These are phyloP conservation scores for Auricularia auricula-judae DNA, from an alignment of 768 basidiomycete genomes.

Conservation along the genomic window DNA sequence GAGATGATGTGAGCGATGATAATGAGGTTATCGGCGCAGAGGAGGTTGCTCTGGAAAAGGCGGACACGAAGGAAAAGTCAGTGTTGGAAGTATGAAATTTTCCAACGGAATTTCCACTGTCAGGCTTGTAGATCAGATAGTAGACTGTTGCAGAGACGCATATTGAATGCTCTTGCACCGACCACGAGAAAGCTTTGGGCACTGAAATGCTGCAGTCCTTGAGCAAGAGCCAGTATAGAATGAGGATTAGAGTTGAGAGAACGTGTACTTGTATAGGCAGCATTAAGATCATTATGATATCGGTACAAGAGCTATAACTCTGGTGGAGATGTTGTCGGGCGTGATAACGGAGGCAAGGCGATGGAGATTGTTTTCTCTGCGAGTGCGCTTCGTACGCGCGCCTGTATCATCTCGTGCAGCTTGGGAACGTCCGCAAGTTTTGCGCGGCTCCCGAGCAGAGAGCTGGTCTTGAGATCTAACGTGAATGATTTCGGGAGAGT, in stretches of 20 bases:
- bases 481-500: constrained; percentile 79
- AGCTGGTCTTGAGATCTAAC: constrained; percentile 78
- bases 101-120: no score
- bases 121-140: no score
- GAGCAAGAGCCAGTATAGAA: no score
- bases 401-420: constrained; percentile 85
- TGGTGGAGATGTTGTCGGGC: not conserved
- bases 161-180: no score
- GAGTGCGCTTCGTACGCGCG: constrained; percentile 63
- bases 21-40: not conserved
- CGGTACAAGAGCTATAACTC: no score
- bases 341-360: not conserved
- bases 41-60: not conserved
- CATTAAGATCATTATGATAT: no score
- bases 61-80: not conserved
- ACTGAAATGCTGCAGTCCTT: no score
- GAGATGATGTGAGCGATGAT: not conserved
- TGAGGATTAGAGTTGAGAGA: no score
- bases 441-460: constrained; percentile 91
- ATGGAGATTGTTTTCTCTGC: constrained; percentile 16
- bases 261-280: no score
- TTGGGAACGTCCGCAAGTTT: constrained; percentile 97
- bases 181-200: no score
- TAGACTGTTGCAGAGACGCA: no score
- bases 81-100: no score